These are phyloP conservation scores for Metschnikowia similis DNA, from an alignment of 805 yeast genomes.

Conservation along the genomic window DNA sequence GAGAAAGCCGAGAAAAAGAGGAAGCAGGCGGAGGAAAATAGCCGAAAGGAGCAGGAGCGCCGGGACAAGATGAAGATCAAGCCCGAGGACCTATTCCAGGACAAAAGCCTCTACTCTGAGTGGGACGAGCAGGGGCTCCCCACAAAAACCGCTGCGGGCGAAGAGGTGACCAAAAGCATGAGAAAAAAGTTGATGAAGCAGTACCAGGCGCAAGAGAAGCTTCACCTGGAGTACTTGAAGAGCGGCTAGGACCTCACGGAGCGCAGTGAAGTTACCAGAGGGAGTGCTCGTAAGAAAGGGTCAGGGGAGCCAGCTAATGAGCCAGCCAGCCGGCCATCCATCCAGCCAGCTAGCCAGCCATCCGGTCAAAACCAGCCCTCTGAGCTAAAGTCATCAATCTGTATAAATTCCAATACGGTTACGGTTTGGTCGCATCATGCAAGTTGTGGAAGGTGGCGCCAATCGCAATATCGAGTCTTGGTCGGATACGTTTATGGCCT, in stretches of 20 bases:
- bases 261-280: no score
- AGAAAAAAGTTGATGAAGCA: conserved; percentile 77
- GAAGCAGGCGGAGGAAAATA: conserved; percentile 45
- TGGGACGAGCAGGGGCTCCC: conserved; percentile 91
- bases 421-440: no score
- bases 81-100: conserved; percentile 73
- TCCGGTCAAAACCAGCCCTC: no score
- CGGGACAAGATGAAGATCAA: conserved; percentile 61
- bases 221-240: conserved; percentile 60
- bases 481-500: no score
- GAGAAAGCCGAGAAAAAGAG: conserved; percentile 58
- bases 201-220: conserved; percentile 75
- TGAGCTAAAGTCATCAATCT: no score
- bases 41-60: conserved; percentile 60
- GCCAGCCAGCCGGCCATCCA: no score
- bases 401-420: no score
- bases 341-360: no score
- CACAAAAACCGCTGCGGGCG: conserved; percentile 68
- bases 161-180: conserved; percentile 80
- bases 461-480: no score
- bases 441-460: no score
- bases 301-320: no score
- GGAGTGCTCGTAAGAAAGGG: no score
- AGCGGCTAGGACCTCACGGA: not conserved
- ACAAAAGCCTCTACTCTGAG: conserved; percentile 50